These are phyloP conservation scores for Hyphochytrium catenoides DNA, from an alignment of 352 stramenopile genomes.

Conservation along the genomic window DNA sequence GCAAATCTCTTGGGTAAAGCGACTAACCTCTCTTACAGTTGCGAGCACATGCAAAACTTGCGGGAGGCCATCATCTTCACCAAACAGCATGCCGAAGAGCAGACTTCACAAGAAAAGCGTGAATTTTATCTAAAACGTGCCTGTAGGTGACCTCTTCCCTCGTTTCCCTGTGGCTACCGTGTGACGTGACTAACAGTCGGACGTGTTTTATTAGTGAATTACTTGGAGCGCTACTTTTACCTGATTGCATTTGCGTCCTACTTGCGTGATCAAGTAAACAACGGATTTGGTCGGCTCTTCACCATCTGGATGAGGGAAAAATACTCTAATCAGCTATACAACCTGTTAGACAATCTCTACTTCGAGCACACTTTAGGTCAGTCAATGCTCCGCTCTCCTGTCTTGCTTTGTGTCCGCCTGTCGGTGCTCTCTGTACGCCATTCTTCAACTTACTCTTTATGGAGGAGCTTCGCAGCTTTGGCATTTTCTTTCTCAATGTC, in stretches of 20 bases:
- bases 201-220: conserved; percentile 24
- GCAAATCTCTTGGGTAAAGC: too few relatives aligned
- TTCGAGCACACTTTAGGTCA: conserved; percentile 24
- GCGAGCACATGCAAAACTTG: conserved; percentile 3
- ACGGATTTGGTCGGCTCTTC: conserved; percentile 32
- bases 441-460: too few relatives aligned
- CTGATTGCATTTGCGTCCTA: conserved; percentile 66
- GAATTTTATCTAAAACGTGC: conserved; percentile 5
- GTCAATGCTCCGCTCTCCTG: too few relatives aligned
- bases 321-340: conserved; percentile 54
- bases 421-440: too few relatives aligned
- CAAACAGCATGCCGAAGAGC: neutral
- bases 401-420: too few relatives aligned
- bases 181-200: neutral
- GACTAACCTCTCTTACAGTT: too few relatives aligned
- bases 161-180: too few relatives aligned
- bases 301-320: conserved; percentile 54
- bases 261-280: conserved; percentile 28
- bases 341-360: conserved; percentile 51
- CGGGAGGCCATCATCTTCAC: conserved; percentile 4
- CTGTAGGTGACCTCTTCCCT: neutral
- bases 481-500: too few relatives aligned
- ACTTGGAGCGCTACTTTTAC: conserved; percentile 66
- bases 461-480: too few relatives aligned
- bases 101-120: conserved; percentile 1